Evolutionary conservation across 805 yeast species (phyloP).

Genomic region (Teunomyces tritomae): DNA sequence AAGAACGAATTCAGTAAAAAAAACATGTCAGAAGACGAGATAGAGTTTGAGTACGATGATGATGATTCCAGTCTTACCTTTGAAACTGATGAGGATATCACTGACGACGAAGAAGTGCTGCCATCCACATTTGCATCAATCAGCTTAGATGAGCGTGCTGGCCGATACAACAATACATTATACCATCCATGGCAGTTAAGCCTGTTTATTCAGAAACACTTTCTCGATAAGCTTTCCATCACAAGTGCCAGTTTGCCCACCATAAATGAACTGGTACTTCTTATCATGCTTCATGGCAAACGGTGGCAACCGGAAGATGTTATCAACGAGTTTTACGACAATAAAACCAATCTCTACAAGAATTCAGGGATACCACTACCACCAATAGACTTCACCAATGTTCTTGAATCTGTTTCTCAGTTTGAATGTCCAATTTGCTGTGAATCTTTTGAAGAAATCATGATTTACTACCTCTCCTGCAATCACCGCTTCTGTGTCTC

Average conservation of each 20-base stretch:
- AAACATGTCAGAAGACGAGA: slow-evolving; percentile 5
- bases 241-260: slow-evolving; percentile 23
- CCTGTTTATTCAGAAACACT: slow-evolving; percentile 22
- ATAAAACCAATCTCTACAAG: slow-evolving; percentile 21
- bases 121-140: not conserved
- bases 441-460: slow-evolving; percentile 40
- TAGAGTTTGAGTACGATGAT: slow-evolving; percentile 13
- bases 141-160: not conserved
- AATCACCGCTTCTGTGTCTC: slow-evolving; percentile 65
- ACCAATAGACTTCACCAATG: slow-evolving; percentile 4
- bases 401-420: not conserved
- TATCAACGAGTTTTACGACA: slow-evolving; percentile 34
- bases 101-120: not conserved
- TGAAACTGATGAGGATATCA: slow-evolving; percentile 11
- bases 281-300: slow-evolving; percentile 34
- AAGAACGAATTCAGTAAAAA: too few relatives aligned
- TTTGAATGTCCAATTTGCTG: slow-evolving; percentile 57
- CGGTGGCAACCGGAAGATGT: slow-evolving; percentile 42
- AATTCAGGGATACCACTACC: slow-evolving; percentile 24
- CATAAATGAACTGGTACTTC: slow-evolving; percentile 28
- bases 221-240: slow-evolving; percentile 22
- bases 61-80: slow-evolving; percentile 5
- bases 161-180: not conserved
- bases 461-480: slow-evolving; percentile 57
- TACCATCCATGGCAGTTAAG: slow-evolving; percentile 29